Evolutionary conservation across 768 basidiomycete genomes (phyloP), one percentile per base, ranked within the genome.

Genomic region (Lactarius hatsudake): DNA sequence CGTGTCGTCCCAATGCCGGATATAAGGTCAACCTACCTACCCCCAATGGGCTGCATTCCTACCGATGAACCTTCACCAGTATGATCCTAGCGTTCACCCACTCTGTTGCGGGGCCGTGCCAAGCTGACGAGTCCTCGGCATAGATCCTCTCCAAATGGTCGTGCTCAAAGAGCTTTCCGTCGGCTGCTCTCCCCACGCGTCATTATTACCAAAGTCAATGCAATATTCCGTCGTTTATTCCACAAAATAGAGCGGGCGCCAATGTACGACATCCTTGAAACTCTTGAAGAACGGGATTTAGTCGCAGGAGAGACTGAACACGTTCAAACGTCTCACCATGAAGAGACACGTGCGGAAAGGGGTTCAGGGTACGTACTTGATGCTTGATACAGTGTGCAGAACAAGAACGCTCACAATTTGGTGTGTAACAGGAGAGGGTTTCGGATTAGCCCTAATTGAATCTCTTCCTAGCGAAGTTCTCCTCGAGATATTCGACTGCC

Each of bases 401-500:
- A 10, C 30, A 34, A 12, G 10, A n/a, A 10, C 18, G 20, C 28
- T 30, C 17, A 34, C 18, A 30, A 32, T 30, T 18, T 34, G 2
- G 17, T 61, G 20, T 15, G 20, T 45, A 32, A 6, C 23, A 40
- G 30, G 23, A 28, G 13, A 15, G 8, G 40, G 3, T 23, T n/a
- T 18, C 23, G 38, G 17, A 36, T 10, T 18, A 18, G 43, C 45
- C 23, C 18, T 43, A 6, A 58, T 64, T 18, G 63, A 59, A 8
- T 15, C 34, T 4, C 57, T 64, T n/a, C 63, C 63, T 32, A 26
- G 58, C 26, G 63, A 64, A 34, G 26, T 59, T 34, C 45, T 64
- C 63, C 57, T 64, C 43, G 63, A 64, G 26, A 64, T 64, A 15
- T 64, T 64, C 26, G 26, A 58, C 8, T 45, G 38, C 10, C 34